Evolutionary conservation across 2,329 filamentous ascomycete genomes (phyloP), one percentile per base, ranked within the genome.

Genomic region (Colletotrichum sp.): DNA sequence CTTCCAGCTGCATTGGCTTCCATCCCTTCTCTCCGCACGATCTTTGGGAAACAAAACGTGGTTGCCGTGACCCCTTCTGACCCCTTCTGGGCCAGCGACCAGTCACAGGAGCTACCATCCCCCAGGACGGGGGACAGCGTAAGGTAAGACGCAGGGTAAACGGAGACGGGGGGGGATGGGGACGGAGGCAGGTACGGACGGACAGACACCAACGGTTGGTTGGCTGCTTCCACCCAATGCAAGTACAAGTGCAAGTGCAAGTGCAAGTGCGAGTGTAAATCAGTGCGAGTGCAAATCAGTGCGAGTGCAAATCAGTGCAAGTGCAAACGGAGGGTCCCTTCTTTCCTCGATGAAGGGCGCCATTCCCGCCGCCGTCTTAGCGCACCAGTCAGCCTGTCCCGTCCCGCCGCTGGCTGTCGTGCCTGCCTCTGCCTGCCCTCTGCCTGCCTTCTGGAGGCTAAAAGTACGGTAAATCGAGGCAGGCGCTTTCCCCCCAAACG

Each of bases 61-160:
- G 34, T 38, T 74, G 71, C 71, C 67, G 68, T 68, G 61, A 34
- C 21, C 61, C 66, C 66, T 38, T 73, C 60, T 68, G 61, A 34
- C 21, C 61, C 66, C 66, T 38, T 73, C 60, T 71, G 70, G 60
- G 67, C 61, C 36, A 10, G 66, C 34, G 24, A 38, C 28, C 36
- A 43, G 8, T 66, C 36, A 32, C 36, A 60, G 28, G 21, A 13
- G 58, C 26, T 24, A 48, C 34, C 36, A 43, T 32, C 16, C 24
- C 15, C 36, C 28, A 30, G n/a, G 30, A 21, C 16, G 60, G 60
- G 60, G 60, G 60, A 28, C n/a, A 30, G 34, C 56, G 26, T 48
- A 28, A 21, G n/a, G 26, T 65, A 28, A 52, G 43, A 52, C 38
- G n/a, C 62, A 32, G 62, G 36, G 62, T 30, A 32, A n/a, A 70